Percentiles rank a stretch among this genome's conserved stretches.
Evolutionary conservation across 352 stramenopile genomes (phyloP).

Genomic region (Aphanomyces invadans): DNA sequence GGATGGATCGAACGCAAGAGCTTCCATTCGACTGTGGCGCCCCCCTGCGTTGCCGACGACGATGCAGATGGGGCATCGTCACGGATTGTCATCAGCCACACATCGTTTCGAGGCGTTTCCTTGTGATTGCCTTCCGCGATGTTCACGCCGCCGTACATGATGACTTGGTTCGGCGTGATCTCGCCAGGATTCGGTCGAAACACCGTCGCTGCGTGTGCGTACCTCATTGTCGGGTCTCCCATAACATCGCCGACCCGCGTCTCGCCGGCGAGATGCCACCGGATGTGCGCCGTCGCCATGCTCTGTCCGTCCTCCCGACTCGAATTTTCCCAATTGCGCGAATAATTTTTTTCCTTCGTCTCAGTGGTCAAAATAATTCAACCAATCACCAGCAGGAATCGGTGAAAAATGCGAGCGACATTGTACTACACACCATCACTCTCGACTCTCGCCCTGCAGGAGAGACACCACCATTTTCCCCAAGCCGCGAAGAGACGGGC

Average conservation of each 20-base stretch:
- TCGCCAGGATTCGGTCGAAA: not conserved
- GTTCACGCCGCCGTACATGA: conserved; percentile 4
- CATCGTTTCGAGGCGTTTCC: not conserved
- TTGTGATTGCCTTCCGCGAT: not conserved
- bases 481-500: too few species aligned
- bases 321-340: too few species aligned
- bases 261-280: not conserved
- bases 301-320: too few species aligned
- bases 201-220: not conserved
- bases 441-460: too few species aligned
- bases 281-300: not conserved
- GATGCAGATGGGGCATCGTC: not conserved
- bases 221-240: not conserved
- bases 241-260: not conserved
- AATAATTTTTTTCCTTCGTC: too few species aligned
- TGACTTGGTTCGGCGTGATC: not conserved
- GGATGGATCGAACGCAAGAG: not conserved
- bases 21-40: not conserved
- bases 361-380: too few species aligned
- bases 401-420: not conserved
- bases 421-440: not conserved
- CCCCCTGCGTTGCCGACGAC: not conserved
- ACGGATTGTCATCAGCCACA: conserved; percentile 8
- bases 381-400: not conserved
- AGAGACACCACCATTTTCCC: too few species aligned